phyloP scores from a whole-genome alignment of 495 filamentous ascomycete species.

The Penicillium robsamsonii region DNA sequence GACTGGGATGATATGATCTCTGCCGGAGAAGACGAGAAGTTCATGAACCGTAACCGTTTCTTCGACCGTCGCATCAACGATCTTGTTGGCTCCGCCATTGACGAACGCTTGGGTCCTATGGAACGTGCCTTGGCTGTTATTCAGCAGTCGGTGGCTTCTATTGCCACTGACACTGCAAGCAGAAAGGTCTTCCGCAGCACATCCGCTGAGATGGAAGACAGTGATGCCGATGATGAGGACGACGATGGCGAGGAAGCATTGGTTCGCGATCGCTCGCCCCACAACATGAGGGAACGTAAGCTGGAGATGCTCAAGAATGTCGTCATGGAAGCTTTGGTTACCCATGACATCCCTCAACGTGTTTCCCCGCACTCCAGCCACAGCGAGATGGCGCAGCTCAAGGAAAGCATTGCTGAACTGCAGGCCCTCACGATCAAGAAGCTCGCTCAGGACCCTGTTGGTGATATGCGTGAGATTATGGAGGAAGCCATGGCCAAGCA shows the following conservation, averaged over 20 bases:
- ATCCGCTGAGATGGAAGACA: conserved; percentile 66
- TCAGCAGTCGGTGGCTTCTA: conserved; percentile 59
- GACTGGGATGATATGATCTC: conserved; percentile 91
- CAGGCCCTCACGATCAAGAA: conserved; percentile 46
- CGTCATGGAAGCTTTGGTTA: conserved; percentile 73
- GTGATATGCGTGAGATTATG: conserved; percentile 45
- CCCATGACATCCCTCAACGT: conserved; percentile 44
- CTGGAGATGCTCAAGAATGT: conserved; percentile 78
- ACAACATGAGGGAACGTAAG: conserved; percentile 68
- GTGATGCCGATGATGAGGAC: conserved; percentile 94
- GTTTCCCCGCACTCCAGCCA: conserved; percentile 36
- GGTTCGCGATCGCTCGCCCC: conserved; percentile 55
- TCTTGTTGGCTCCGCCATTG: conserved; percentile 74
- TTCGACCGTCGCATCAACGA: conserved; percentile 87
- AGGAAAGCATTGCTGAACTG: conserved; percentile 57
- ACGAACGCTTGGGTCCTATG: conserved; percentile 71
- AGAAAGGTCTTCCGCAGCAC: conserved; percentile 51
- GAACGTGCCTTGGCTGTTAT: conserved; percentile 74
- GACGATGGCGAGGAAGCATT: conserved; percentile 52
- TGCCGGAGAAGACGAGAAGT: conserved; percentile 75
- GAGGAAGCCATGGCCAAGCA: conserved; percentile 47
- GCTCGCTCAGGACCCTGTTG: conserved; percentile 38
- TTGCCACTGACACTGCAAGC: conserved; percentile 41
- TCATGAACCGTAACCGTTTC: conserved; percentile 70
- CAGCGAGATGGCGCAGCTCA: conserved; percentile 51